Conservation (phyloP, 805 yeast species). For the Nakazawaea anatomiae region DNA sequence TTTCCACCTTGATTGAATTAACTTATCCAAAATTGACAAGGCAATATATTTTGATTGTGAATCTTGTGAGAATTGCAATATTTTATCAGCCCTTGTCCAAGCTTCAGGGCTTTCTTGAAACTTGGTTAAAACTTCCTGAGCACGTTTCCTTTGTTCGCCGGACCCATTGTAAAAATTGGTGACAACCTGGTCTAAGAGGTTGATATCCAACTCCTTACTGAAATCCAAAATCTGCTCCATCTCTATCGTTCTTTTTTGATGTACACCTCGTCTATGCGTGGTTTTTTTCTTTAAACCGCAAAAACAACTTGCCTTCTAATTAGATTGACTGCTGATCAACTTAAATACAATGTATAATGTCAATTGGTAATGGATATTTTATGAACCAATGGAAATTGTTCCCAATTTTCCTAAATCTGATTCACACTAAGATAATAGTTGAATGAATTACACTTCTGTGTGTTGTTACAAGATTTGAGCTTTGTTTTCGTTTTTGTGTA, state of each 20-base stretch:
- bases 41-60: constrained; percentile 93
- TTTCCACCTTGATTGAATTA: constrained; percentile 92
- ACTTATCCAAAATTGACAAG: constrained; percentile 78
- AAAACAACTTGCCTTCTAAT: too few species aligned
- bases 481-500: not conserved
- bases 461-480: not conserved
- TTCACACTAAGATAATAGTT: not conserved
- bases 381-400: too few species aligned
- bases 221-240: constrained; percentile 92
- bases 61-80: constrained; percentile 69
- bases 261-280: not conserved
- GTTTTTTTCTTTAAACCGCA: not conserved
- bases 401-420: too few species aligned
- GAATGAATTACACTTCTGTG: not conserved
- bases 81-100: constrained; percentile 91
- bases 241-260: not conserved
- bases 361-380: too few species aligned
- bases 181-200: constrained; percentile 76
- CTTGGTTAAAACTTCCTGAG: constrained; percentile 65
- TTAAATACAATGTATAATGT: too few species aligned
- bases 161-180: constrained; percentile 77
- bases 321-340: too few species aligned
- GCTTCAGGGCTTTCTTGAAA: constrained; percentile 94
- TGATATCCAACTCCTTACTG: constrained; percentile 74
- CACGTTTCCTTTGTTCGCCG: constrained; percentile 66